Evolutionary conservation across 164 flowering plant species (phyloP).

Genomic region (Cinnamomum micranthum): DNA sequence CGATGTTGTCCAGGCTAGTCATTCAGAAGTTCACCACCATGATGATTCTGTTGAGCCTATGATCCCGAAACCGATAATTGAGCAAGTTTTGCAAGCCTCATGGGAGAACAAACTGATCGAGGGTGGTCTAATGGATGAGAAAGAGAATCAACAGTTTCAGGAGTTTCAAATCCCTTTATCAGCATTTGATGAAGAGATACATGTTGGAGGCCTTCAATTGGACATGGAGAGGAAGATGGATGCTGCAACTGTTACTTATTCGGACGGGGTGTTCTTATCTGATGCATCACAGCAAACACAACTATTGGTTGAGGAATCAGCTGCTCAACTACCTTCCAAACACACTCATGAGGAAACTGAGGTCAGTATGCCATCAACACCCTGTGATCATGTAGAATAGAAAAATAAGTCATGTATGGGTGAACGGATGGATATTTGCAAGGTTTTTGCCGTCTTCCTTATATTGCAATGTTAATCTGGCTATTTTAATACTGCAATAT

Average conservation of each 20-base stretch:
- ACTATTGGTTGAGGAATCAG: not conserved
- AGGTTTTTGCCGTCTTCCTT: no score
- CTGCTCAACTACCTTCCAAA: slow-evolving; percentile 13
- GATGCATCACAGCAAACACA: not conserved
- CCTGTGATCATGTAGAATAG: not conserved
- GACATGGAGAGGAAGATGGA: slow-evolving; percentile 12
- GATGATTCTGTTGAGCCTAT: slow-evolving; percentile 4
- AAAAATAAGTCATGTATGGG: not conserved
- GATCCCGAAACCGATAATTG: not conserved
- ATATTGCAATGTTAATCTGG: slow-evolving; percentile 9
- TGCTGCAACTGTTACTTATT: not conserved
- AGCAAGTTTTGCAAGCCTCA: slow-evolving; percentile 9
- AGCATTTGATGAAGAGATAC: not conserved
- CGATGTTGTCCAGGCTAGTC: slow-evolving; percentile 12
- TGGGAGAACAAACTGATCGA: not conserved
- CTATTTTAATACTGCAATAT: slow-evolving; percentile 9
- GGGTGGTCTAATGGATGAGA: not conserved
- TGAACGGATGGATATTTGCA: not conserved
- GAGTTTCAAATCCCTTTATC: not conserved
- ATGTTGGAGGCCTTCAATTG: not conserved
- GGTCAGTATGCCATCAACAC: slow-evolving; percentile 25
- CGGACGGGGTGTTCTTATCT: not conserved
- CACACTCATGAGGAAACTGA: slow-evolving; percentile 21
- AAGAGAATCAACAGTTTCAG: not conserved
- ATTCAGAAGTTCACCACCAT: not conserved